phyloP scores from a whole-genome alignment of 371 early-diverging fungal genomes.

The Gilbertella persicaria region DNA sequence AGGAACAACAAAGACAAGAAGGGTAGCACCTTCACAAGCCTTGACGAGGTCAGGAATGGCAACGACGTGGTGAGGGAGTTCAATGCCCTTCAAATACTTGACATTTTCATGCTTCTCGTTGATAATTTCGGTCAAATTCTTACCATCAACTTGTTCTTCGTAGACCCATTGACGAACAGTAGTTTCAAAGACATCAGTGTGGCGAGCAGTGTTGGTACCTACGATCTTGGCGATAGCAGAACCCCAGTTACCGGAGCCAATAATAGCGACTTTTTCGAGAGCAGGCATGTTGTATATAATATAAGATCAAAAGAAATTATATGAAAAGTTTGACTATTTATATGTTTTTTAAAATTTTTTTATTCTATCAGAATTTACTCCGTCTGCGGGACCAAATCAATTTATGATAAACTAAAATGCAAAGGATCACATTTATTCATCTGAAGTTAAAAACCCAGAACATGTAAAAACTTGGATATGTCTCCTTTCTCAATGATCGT shows the following conservation, averaged over 20 bases:
- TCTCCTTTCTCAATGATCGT: too few species aligned
- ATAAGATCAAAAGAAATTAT: neutral
- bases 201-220: conserved; percentile 77
- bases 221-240: conserved; percentile 94
- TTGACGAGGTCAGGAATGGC: conserved; percentile 80
- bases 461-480: too few species aligned
- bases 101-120: conserved; percentile 94
- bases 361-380: neutral
- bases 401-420: neutral
- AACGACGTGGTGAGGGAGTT: conserved; percentile 86
- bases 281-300: neutral
- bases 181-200: conserved; percentile 70
- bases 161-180: conserved; percentile 96
- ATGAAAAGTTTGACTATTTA: neutral
- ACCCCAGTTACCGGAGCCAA: conserved; percentile 97
- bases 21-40: conserved; percentile 75
- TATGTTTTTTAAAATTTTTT: neutral
- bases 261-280: conserved; percentile 81
- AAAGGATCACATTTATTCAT: neutral
- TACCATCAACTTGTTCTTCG: conserved; percentile 84
- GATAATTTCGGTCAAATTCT: conserved; percentile 94
- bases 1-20: conserved; percentile 94
- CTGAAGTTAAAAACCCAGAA: too few species aligned
- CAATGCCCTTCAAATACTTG: conserved; percentile 90
- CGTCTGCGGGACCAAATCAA: neutral